phyloP scores from a whole-genome alignment of 1,139 yeast genomes.

The Candida albicans region DNA sequence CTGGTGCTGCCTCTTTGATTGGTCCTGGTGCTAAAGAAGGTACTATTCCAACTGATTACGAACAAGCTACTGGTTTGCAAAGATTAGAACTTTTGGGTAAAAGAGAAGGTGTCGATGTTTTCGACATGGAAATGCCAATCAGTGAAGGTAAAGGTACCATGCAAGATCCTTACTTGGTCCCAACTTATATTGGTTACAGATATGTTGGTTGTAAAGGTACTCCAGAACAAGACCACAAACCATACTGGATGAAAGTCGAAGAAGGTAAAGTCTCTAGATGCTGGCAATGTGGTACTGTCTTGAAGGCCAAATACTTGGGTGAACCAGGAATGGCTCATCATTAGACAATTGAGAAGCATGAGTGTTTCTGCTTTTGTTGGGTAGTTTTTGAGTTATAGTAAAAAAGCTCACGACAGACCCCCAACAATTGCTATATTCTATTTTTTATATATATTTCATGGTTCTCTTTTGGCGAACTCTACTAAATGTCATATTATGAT shows the following conservation, averaged over 20 bases:
- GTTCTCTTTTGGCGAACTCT: neutral
- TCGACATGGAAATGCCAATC: constrained; percentile 88
- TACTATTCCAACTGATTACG: constrained; percentile 86
- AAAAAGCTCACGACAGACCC: neutral
- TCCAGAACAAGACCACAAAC: constrained; percentile 79
- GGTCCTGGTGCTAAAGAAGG: constrained; percentile 89
- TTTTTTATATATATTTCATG: neutral
- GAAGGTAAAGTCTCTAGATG: constrained; percentile 86
- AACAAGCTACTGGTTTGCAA: constrained; percentile 98
- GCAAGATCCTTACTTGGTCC: constrained; percentile 82
- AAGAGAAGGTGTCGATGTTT: constrained; percentile 92
- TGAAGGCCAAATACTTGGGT: constrained; percentile 86
- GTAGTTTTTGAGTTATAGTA: neutral
- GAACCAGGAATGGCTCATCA: constrained; percentile 61
- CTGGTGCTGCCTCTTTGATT: constrained; percentile 76
- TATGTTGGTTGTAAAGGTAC: constrained; percentile 98
- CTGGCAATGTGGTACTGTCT: constrained; percentile 98
- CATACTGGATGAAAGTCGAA: constrained; percentile 93
- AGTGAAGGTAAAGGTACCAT: constrained; percentile 88
- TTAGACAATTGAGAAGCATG: constrained; percentile 22
- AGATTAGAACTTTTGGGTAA: constrained; percentile 94
- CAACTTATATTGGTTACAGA: constrained; percentile 90
- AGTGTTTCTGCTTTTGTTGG: no score
- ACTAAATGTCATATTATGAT: neutral
- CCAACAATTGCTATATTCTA: neutral